phyloP scores from a whole-genome alignment of 2,329 filamentous ascomycete genomes.

The Xylaria sp. region DNA sequence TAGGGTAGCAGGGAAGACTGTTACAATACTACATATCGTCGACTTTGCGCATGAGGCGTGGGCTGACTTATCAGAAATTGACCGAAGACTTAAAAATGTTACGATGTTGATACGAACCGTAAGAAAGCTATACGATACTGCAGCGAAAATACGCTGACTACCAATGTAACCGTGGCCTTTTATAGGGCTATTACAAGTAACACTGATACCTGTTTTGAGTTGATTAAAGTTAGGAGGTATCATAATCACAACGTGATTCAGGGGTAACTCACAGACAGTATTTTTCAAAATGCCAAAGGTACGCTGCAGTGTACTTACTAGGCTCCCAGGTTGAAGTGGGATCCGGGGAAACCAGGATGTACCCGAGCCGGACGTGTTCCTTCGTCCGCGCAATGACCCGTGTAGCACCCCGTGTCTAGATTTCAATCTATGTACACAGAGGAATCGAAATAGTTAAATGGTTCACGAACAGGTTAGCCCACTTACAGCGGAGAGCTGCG shows the following conservation, averaged over 20 bases:
- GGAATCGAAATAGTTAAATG: neutral
- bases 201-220: neutral
- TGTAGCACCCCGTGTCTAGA: slow-evolving; percentile 5
- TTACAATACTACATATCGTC: too few species aligned
- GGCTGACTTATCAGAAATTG: too few species aligned
- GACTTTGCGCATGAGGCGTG: too few species aligned
- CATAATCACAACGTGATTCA: slow-evolving; percentile 14
- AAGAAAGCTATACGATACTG: neutral
- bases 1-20: neutral
- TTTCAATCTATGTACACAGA: neutral
- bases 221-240: neutral
- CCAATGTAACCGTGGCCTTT: neutral
- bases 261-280: slow-evolving; percentile 17
- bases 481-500: neutral
- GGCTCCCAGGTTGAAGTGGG: slow-evolving; percentile 11
- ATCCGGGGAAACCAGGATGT: slow-evolving; percentile 25
- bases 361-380: slow-evolving; percentile 10
- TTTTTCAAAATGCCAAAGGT: neutral
- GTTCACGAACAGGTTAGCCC: neutral
- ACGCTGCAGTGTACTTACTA: neutral
- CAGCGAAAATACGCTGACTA: neutral
- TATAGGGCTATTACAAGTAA: neutral
- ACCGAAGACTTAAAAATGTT: too few species aligned
- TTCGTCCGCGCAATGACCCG: slow-evolving; percentile 17
- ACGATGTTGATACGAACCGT: too few species aligned